Evolutionary conservation across 192 early-diverging fungal species (phyloP), one percentile per base, ranked within the genome.

Genomic region (Chytriomyces sp.): DNA sequence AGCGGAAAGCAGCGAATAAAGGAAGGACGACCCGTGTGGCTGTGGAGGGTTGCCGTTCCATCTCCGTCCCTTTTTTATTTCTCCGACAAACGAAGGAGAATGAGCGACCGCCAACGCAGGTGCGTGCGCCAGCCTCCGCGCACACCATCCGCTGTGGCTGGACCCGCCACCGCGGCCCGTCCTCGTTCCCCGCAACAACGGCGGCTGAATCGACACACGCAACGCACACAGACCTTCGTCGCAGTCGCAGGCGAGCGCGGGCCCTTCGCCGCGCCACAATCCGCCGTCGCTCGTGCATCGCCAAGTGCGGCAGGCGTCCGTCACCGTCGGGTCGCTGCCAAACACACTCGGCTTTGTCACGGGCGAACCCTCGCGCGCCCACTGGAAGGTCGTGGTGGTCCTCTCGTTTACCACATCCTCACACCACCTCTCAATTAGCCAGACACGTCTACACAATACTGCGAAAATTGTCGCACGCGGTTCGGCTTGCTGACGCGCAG

Each of bases 311-410:
- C 59, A 61, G 28, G n/a, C 59, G 17, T 30, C 31, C 59, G 6
- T 61, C 28, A 17, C 17, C n/a, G 12, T 37, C 3, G 59, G 5
- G 38, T 61, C 59, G 36, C 38, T 61, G 22, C 59, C 33, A 31
- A 36, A 4, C 3, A 61, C 32, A n/a, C 59, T 34, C 59, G 52
- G 7, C 25, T 57, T 69, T 30, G 62, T 70, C n/a, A 64, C 64
- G 14, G 70, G 70, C 19, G 36, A 30, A 4, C 70, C 70, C 0
- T 32, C 49, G 22, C 33, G 63, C 25, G 25, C 44, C 10, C 70
- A 72, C 39, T 72, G 70, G 70, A 63, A 72, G 69, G 69, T 71
- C 17, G n/a, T n/a, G n/a, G n/a, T n/a, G n/a, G 17, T 22, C 56
- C 8, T 64, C 62, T 64, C 40, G 17, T 64, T 49, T 64, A 26